Conservation (phyloP, 1,139 yeast genomes). For the Diutina siamensis region DNA sequence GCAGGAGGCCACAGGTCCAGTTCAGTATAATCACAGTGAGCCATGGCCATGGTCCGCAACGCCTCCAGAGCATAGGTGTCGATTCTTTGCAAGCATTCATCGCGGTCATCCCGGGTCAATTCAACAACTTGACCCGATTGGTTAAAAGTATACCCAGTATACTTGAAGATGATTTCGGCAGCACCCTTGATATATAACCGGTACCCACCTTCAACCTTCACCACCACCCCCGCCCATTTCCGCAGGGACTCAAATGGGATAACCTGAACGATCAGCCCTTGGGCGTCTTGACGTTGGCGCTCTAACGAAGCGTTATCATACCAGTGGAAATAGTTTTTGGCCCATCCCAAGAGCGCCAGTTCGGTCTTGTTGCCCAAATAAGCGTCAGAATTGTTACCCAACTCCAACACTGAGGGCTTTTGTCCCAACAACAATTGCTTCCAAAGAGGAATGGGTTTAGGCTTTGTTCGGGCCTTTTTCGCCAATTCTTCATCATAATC, state of each 20-base stretch:
- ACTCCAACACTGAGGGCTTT: constrained; percentile 11
- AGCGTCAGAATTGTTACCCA: constrained; percentile 34
- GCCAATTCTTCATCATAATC: constrained; percentile 29
- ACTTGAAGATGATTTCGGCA: constrained; percentile 68
- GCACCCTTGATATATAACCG: constrained; percentile 84
- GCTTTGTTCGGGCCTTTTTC: constrained; percentile 17
- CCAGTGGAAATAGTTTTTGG: constrained; percentile 43
- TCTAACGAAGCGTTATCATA: constrained; percentile 29
- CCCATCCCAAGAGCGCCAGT: constrained; percentile 69
- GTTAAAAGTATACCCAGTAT: constrained; percentile 35
- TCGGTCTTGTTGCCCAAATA: constrained; percentile 92
- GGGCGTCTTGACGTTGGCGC: constrained; percentile 23
- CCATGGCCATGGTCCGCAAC: constrained; percentile 75
- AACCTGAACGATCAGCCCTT: constrained; percentile 43
- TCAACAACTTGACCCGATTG: constrained; percentile 19
- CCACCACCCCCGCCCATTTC: constrained; percentile 84
- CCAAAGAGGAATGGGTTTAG: constrained; percentile 17
- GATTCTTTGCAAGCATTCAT: constrained; percentile 33
- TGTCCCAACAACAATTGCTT: constrained; percentile 11
- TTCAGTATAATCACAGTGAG: constrained; percentile 52
- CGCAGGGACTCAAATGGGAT: constrained; percentile 89
- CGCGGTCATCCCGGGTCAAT: constrained; percentile 23
- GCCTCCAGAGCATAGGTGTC: constrained; percentile 63
- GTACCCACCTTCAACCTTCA: constrained; percentile 36
- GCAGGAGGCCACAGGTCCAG: constrained; percentile 58